phyloP scores from a whole-genome alignment of 225 moss, liverwort and hornwort genomes.

The Bryoerythrophyllum caledonicum region DNA sequence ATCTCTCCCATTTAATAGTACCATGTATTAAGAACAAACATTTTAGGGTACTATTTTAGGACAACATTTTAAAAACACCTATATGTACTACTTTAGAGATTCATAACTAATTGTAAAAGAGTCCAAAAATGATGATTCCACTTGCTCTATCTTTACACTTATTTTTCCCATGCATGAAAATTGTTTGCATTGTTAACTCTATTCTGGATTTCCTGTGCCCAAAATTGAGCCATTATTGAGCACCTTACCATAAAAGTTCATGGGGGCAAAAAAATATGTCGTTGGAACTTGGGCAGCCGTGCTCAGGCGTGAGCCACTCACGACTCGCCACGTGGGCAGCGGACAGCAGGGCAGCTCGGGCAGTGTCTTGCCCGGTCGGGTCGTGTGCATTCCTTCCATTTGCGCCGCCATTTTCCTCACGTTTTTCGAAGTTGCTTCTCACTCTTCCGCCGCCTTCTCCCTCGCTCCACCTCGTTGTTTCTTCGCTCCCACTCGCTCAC shows the following conservation, averaged over 20 bases:
- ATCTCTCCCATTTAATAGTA: not conserved
- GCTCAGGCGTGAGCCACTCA: too few species aligned
- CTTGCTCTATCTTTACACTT: not conserved
- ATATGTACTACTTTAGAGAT: conserved; percentile 1
- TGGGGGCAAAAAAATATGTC: too few species aligned
- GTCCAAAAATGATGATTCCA: conserved; percentile 10
- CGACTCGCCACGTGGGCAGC: too few species aligned
- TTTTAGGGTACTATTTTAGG: conserved; percentile 10
- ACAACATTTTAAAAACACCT: conserved; percentile 17
- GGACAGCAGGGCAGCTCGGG: too few species aligned
- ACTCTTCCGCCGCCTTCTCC: too few species aligned
- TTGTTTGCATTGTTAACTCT: not conserved
- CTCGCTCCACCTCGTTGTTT: too few species aligned
- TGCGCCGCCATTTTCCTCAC: too few species aligned
- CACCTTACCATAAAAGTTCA: conserved; percentile 1
- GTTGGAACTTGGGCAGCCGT: too few species aligned
- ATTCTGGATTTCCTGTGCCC: not conserved
- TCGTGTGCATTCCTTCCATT: too few species aligned
- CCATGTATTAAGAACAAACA: not conserved
- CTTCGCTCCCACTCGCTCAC: too few species aligned
- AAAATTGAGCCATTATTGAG: not conserved
- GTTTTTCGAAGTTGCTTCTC: too few species aligned
- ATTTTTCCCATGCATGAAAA: conserved; percentile 1
- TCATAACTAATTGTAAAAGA: conserved; percentile 6
- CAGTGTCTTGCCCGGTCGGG: too few species aligned